Base-by-base conservation (phyloP, 805 yeast species). In the Tetrapisispora pingtungensis region DNA sequence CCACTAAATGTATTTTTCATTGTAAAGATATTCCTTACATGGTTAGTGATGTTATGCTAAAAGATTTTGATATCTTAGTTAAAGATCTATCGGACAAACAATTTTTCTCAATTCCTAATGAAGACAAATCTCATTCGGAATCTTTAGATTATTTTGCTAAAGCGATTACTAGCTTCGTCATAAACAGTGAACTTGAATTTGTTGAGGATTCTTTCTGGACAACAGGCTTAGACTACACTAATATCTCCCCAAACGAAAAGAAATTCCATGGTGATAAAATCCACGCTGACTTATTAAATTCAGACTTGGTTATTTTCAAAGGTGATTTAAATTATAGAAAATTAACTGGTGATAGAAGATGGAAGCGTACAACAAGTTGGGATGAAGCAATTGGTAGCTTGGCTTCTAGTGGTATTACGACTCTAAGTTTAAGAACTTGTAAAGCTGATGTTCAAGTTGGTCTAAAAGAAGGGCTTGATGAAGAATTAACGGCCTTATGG, bases 281-380 rank as follows among this genome's bases (percentile, higher is more conserved):
- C 22, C 80, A 82, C 66, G 59, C 73, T 7, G 78, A 78, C 44
- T 69, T 93, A 50, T 61, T 67, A 47, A 67, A 79, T 14, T 82
- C 94, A 12, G 70, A 80, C 43, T 72, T 90, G 48, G 75, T 85
- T 17, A 78, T 93, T 49, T 82, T 90, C 65, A 93, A 93, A 67
- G 99, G 99, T 46, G 99, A 93, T 58, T 73, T 93, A 66, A 93
- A 93, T 68, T 90, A 94, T 67, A 78, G 99, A 66, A 93, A 93
- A 64, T 68, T 94, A 47, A 84, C 95, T 1, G 96, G 87, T 41
- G 99, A 93, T 58, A 75, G 89, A 64, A 72, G 72, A 54, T 93
- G 99, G 99, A 78, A 78, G 17, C 74, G 82, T 46, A 77, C 87
- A 3, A 85, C 95, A 0, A 73, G 88, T 2, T 94, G 90, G 68